Conservation (phyloP, 2,329 filamentous ascomycete species). For the Penicillium janthinellum region DNA sequence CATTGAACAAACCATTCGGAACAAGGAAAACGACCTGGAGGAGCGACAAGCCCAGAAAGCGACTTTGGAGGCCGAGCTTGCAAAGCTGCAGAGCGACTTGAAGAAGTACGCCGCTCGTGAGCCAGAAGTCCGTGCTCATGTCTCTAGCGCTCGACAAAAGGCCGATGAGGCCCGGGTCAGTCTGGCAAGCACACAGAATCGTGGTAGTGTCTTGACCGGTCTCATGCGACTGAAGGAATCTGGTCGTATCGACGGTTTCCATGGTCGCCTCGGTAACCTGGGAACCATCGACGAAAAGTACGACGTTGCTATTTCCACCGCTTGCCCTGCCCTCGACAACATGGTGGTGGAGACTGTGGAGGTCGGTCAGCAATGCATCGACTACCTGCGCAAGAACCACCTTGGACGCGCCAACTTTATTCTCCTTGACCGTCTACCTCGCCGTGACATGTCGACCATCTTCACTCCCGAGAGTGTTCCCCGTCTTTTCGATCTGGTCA, state of each 20-base stretch:
- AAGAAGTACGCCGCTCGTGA: constrained; percentile 74
- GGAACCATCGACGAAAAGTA: constrained; percentile 92
- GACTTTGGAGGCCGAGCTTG: constrained; percentile 72
- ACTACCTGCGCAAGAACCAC: constrained; percentile 96
- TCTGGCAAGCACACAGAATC: constrained; percentile 84
- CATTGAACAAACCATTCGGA: constrained; percentile 69
- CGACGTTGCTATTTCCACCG: constrained; percentile 97
- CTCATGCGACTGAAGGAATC: constrained; percentile 95
- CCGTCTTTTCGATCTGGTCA: constrained; percentile 88
- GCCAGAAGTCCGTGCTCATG: constrained; percentile 76
- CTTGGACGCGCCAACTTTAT: constrained; percentile 97
- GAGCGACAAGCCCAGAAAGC: constrained; percentile 72
- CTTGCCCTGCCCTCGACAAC: constrained; percentile 87
- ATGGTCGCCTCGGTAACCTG: constrained; percentile 90
- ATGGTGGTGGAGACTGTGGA: constrained; percentile 97
- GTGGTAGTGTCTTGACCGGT: constrained; percentile 87
- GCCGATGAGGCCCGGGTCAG: constrained; percentile 93
- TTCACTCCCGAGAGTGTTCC: constrained; percentile 90
- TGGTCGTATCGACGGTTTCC: constrained; percentile 94
- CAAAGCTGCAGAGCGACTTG: constrained; percentile 71
- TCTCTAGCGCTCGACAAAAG: constrained; percentile 89
- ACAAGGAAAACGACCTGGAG: constrained; percentile 74
- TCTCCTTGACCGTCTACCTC: constrained; percentile 81
- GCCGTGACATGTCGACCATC: constrained; percentile 75
- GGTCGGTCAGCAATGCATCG: constrained; percentile 95